These are phyloP conservation scores for Voacanga thouarsii DNA, from an alignment of 257 asterid genomes.

Conservation along the genomic window DNA sequence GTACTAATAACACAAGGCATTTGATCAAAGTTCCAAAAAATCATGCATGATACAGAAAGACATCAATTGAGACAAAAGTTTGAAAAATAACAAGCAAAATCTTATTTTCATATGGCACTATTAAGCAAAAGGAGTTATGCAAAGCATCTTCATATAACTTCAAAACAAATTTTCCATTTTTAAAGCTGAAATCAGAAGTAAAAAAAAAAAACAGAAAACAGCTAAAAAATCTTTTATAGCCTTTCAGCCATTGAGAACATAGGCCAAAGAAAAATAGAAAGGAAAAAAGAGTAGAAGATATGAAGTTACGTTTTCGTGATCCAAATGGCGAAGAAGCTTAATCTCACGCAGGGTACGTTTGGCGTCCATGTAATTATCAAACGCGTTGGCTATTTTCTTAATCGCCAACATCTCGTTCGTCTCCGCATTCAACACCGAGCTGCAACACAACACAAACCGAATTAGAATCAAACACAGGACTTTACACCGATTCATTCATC, in stretches of 20 bases:
- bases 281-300: constrained; percentile 7
- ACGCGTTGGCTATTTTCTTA: constrained; percentile 90
- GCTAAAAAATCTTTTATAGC: too few species aligned
- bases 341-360: constrained; percentile 94
- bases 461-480: background rate
- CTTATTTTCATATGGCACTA: background rate
- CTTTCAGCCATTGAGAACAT: too few species aligned
- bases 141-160: too few species aligned
- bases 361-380: constrained; percentile 89
- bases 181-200: too few species aligned
- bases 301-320: constrained; percentile 73
- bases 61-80: background rate
- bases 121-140: too few species aligned
- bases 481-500: background rate
- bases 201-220: too few species aligned
- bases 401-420: constrained; percentile 95
- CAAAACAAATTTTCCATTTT: too few species aligned
- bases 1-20: background rate
- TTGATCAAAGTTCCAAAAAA: background rate
- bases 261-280: background rate
- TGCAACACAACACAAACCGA: constrained; percentile 26
- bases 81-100: constrained; percentile 1
- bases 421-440: constrained; percentile 82
- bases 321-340: constrained; percentile 93
- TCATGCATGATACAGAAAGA: background rate